Conservation (phyloP, 2,329 filamentous ascomycete species). For the Talaromyces sp. region DNA sequence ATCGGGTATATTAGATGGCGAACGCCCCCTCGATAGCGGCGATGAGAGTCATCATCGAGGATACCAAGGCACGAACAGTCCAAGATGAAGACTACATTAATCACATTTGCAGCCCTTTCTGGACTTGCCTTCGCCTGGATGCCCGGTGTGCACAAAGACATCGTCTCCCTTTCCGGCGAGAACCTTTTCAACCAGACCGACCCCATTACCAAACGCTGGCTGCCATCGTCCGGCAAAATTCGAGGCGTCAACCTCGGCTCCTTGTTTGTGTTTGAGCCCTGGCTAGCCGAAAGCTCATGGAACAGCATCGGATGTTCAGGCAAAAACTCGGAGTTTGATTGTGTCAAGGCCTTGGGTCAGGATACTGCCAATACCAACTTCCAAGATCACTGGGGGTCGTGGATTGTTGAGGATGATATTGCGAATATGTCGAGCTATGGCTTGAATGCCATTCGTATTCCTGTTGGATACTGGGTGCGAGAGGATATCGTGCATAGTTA, state of each 20-base stretch:
- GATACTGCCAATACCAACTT: constrained; percentile 47
- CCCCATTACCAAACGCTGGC: constrained; percentile 12
- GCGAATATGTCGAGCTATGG: constrained; percentile 49
- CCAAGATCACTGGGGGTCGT: constrained; percentile 51
- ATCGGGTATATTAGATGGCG: neutral
- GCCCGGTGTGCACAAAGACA: constrained; percentile 17
- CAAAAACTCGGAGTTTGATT: constrained; percentile 54
- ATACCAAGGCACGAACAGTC: neutral
- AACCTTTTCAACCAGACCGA: constrained; percentile 17
- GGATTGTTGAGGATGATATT: constrained; percentile 51
- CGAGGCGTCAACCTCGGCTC: constrained; percentile 56
- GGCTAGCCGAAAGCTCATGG: constrained; percentile 51
- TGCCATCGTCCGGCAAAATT: constrained; percentile 39
- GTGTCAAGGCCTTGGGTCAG: constrained; percentile 50
- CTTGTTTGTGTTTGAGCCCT: constrained; percentile 54
- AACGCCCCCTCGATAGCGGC: neutral
- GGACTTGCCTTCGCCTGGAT: constrained; percentile 15
- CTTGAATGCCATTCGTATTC: constrained; percentile 55
- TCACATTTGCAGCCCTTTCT: constrained; percentile 4
- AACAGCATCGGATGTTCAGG: constrained; percentile 47
- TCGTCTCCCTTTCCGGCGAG: constrained; percentile 13
- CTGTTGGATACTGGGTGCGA: constrained; percentile 56
- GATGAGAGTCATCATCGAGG: neutral
- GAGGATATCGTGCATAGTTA: constrained; percentile 48
- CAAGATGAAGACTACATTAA: constrained; percentile 5